Evolutionary conservation across 208 protist genomes (phyloP), one percentile per base, ranked within the genome.

Genomic region (Crithidia expoeki): DNA sequence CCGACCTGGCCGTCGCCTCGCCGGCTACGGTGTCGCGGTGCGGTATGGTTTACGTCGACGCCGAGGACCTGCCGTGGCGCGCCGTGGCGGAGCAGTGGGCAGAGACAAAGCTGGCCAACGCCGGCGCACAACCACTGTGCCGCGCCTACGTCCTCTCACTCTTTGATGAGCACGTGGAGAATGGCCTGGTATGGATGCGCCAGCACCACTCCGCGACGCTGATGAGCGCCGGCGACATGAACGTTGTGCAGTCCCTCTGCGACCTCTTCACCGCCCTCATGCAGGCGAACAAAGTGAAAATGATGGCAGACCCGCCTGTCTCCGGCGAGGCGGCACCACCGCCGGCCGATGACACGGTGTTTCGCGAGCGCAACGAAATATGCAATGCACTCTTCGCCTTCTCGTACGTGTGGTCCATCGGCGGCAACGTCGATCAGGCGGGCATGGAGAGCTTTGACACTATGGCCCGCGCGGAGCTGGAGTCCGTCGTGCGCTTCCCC

Each of bases 1-100:
- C 89, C 4, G 98, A 99, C 77, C 86, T 99, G 1, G 82, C 95
- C 40, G 97, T 98, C 10, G 98, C 98, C 9, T 99, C 98, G 30
- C 98, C 98, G 9, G 98, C 98, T 21, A 99, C 98, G 47, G 98
- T 99, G 32, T 98, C 95, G 17, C 92, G 98, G 23, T 99, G 98
- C 71, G 98, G 98, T 60, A 99, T 99, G 97, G 98, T 99, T 32
- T 99, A 98, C 76, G 91, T 99, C 6, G 91, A 98, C 61, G 74
- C 88, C 6, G 71, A 74, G 19, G 94, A 98, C 60, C 74, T 99
- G 53, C 97, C 97, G 33, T 99, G 97, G 94, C 68, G 69, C n/a
- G 91, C 96, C 9, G 82, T 93, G 40, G 94, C 98, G 6, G 64
- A 69, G 38, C 86, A 90, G 57, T 99, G 98, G 98, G 52, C 86